These are phyloP conservation scores for Penicillium sp. DNA, from an alignment of 2,329 filamentous ascomycete species.

Conservation along the genomic window DNA sequence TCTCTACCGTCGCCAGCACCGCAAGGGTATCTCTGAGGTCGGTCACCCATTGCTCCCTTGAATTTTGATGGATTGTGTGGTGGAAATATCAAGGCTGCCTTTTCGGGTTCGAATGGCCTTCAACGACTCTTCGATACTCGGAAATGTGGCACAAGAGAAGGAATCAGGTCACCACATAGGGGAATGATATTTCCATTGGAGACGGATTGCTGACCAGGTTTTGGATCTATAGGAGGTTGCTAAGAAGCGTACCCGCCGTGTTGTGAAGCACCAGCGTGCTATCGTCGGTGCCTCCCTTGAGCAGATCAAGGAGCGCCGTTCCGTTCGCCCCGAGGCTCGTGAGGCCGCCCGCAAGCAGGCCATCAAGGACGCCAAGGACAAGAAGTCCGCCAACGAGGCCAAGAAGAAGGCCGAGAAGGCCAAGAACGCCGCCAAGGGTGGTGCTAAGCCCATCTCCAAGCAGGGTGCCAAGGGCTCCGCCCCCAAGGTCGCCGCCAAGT, in stretches of 20 bases:
- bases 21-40: conserved; percentile 99
- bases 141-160: conserved; percentile 15
- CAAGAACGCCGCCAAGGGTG: conserved; percentile 82
- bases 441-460: conserved; percentile 83
- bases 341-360: conserved; percentile 82
- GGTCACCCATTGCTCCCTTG: conserved; percentile 43
- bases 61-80: conserved; percentile 19
- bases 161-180: conserved; percentile 2
- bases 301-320: conserved; percentile 98
- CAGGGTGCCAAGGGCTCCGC: conserved; percentile 91
- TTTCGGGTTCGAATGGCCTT: conserved; percentile 1
- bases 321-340: conserved; percentile 92
- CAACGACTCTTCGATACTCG: neutral
- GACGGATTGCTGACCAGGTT: conserved; percentile 29
- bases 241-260: conserved; percentile 98
- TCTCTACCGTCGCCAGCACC: conserved; percentile 97
- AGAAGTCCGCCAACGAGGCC: conserved; percentile 83
- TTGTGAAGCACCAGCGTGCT: conserved; percentile 97
- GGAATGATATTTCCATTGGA: conserved; percentile 1
- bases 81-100: conserved; percentile 6
- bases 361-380: conserved; percentile 98
- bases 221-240: conserved; percentile 77
- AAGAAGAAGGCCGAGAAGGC: conserved; percentile 99
- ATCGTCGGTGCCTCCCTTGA: conserved; percentile 99
- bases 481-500: conserved; percentile 79